Evolutionary conservation across 2,329 filamentous ascomycete genomes (phyloP), one percentile per base, ranked within the genome.

Genomic region (Hymenotorrendiella dingleyae): DNA sequence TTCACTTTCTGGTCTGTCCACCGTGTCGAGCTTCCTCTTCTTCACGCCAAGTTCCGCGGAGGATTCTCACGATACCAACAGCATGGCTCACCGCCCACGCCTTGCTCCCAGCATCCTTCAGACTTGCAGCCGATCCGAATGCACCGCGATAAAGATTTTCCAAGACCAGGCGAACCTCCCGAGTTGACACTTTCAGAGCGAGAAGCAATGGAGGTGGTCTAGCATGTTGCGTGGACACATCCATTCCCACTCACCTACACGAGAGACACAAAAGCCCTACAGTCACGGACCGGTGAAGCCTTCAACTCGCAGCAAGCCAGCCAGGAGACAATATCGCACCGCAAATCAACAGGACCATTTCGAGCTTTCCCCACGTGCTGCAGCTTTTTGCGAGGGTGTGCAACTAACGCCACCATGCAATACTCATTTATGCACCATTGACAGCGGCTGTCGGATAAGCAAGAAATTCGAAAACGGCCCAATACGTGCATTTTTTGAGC

Each of bases 341-440:
- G 36, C 40, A 12, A 47, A 10, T 35, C 39, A n/a, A n/a, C 45
- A 29, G 42, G 32, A 35, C 37, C 36, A 27, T 33, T 43, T 47
- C 29, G 33, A 42, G 45, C n/a, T 40, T 47, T 44, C 40, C 28
- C 41, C 45, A 47, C 40, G 36, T 47, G 45, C 45, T 40, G 35
- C 24, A 39, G 35, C 37, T 29, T 33, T 40, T 20, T 21, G 37
- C 23, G 37, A 22, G 28, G 30, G 23, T 30, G 26, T 17, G 22
- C 16, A 12, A 40, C 35, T 7, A 39, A 33, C 10, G 24, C 28
- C 28, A 36, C 41, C 34, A 44, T 47, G 36, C 41, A 43, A 47
- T 44, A 38, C 23, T 40, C 26, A 40, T 43, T 42, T 33, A 39
- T 42, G 43, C 27, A 40, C 27, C 27, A 39, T 12, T 42, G 28